Evolutionary conservation across 805 yeast species (phyloP).

Genomic region (Kluyveromyces lactis): DNA sequence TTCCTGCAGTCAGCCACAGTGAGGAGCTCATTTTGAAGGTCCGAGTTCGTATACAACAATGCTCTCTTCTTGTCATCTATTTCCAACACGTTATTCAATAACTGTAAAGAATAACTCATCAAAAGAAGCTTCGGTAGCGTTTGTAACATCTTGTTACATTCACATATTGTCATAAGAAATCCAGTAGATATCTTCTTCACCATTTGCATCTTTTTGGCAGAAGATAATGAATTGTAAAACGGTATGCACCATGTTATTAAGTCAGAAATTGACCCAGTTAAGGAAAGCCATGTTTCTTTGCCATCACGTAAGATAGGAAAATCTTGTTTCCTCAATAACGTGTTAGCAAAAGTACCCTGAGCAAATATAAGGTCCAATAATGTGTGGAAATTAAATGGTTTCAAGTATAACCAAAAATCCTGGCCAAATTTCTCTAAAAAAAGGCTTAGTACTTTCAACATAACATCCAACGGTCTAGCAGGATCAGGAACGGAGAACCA

Average conservation of each 20-base stretch:
- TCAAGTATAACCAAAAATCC: constrained; percentile 47
- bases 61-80: constrained; percentile 24
- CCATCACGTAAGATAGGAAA: constrained; percentile 23
- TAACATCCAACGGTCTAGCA: constrained; percentile 37
- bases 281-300: constrained; percentile 19
- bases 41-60: constrained; percentile 20
- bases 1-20: constrained; percentile 44
- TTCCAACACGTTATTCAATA: constrained; percentile 24
- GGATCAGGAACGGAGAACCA: constrained; percentile 23
- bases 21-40: constrained; percentile 33
- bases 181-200: constrained; percentile 43
- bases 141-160: constrained; percentile 13
- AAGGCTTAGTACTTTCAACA: constrained; percentile 43
- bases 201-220: constrained; percentile 44
- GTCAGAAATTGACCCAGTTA: constrained; percentile 33
- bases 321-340: constrained; percentile 26
- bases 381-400: constrained; percentile 47
- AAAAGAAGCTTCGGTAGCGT: constrained; percentile 27
- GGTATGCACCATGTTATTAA: constrained; percentile 48
- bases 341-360: constrained; percentile 39
- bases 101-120: constrained; percentile 31
- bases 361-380: constrained; percentile 53
- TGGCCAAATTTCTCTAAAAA: constrained; percentile 36
- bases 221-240: constrained; percentile 36
- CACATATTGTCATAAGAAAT: constrained; percentile 35